Conservation (phyloP, 441 rosid genomes). For the California macrophylla region DNA sequence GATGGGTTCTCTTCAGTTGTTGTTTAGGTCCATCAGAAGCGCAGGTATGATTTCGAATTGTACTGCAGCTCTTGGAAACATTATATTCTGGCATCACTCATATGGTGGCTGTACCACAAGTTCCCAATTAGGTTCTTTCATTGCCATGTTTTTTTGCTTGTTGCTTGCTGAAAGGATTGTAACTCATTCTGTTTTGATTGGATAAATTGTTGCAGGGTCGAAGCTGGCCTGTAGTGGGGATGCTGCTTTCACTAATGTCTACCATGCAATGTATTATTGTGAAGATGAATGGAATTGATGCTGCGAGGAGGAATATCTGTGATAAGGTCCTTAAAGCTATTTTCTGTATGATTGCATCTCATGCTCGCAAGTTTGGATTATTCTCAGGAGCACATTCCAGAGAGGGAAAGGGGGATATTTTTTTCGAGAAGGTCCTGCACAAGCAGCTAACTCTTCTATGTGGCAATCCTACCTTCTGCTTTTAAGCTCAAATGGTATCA, state of each 20-base stretch:
- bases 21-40: background rate
- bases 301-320: slow-evolving; percentile 33
- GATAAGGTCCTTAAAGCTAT: slow-evolving; percentile 25
- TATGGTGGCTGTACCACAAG: slow-evolving; percentile 10
- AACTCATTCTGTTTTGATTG: slow-evolving; percentile 21
- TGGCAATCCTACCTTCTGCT: slow-evolving; percentile 16
- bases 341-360: slow-evolving; percentile 38
- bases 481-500: slow-evolving; percentile 1
- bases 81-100: slow-evolving; percentile 7
- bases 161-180: slow-evolving; percentile 23
- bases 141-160: slow-evolving; percentile 8
- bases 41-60: background rate
- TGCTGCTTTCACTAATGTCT: slow-evolving; percentile 22
- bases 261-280: slow-evolving; percentile 24
- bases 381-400: slow-evolving; percentile 28
- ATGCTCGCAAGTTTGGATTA: slow-evolving; percentile 33
- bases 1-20: background rate
- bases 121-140: slow-evolving; percentile 8
- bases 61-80: slow-evolving; percentile 8
- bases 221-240: slow-evolving; percentile 21
- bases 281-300: slow-evolving; percentile 39
- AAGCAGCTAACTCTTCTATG: slow-evolving; percentile 23
- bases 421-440: slow-evolving; percentile 16
- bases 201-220: slow-evolving; percentile 24
- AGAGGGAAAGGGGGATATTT: slow-evolving; percentile 11